Conservation (phyloP, 1,139 yeast species). For the Yamadazyma songkhlaensis region DNA sequence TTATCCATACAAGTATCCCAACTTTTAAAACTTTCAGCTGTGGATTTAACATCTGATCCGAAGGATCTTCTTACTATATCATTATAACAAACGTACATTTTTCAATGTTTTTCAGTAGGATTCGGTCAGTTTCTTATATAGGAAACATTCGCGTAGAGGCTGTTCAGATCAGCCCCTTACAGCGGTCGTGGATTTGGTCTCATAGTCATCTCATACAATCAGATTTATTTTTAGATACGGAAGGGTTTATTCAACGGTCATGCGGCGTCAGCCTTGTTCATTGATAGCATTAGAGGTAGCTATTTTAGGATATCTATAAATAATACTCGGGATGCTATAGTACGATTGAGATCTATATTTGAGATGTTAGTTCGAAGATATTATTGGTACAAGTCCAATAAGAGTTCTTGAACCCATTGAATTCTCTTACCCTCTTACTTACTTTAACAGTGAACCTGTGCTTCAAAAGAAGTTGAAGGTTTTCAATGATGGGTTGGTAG, state of each 20-base stretch:
- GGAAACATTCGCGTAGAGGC: no score
- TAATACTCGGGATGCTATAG: no score
- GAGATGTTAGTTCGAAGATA: slow-evolving; percentile 1
- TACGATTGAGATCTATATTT: neutral
- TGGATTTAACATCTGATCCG: slow-evolving; percentile 24
- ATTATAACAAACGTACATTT: slow-evolving; percentile 13
- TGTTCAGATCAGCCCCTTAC: no score
- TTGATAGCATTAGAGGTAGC: no score
- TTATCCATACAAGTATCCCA: slow-evolving; percentile 86
- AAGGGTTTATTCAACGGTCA: no score
- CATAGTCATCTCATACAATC: no score
- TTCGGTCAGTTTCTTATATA: neutral
- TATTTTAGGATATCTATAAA: no score
- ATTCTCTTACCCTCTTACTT: neutral
- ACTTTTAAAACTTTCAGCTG: slow-evolving; percentile 55
- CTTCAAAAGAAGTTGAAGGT: neutral
- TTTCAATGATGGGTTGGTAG: neutral
- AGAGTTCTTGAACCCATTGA: neutral
- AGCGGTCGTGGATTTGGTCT: no score
- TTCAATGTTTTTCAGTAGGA: neutral
- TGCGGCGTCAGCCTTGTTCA: no score
- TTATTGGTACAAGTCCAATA: slow-evolving; percentile 9
- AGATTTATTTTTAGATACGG: no score
- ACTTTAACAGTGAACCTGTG: neutral
- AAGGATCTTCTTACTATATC: slow-evolving; percentile 12